phyloP scores from a whole-genome alignment of 257 asterid genomes.

The Paulownia fortunei region DNA sequence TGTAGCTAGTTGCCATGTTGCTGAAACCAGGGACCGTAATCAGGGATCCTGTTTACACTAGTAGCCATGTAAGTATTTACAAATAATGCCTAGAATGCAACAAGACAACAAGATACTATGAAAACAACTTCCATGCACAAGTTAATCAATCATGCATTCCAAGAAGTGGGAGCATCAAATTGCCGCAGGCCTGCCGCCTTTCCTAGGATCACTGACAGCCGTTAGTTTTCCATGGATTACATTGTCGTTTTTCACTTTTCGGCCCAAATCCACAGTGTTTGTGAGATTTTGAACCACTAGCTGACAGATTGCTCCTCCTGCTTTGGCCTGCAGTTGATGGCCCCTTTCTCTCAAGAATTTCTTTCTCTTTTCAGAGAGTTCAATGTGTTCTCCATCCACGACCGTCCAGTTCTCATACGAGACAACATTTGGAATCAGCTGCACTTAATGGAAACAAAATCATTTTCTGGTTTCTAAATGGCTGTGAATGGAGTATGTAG shows the following conservation, averaged over 20 bases:
- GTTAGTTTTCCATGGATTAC: slow-evolving; percentile 62
- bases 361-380: slow-evolving; percentile 51
- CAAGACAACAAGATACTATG: background rate
- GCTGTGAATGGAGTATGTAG: background rate
- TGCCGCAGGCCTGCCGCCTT: slow-evolving; percentile 91
- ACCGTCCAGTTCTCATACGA: slow-evolving; percentile 85
- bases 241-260: slow-evolving; percentile 35
- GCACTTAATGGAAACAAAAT: slow-evolving; percentile 27
- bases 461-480: background rate
- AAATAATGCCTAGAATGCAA: background rate
- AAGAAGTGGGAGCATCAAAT: slow-evolving; percentile 41
- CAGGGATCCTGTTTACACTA: background rate
- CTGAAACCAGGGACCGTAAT: background rate
- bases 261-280: slow-evolving; percentile 16
- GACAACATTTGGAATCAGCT: slow-evolving; percentile 84
- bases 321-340: slow-evolving; percentile 62
- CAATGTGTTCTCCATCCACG: slow-evolving; percentile 81
- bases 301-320: slow-evolving; percentile 83
- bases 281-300: slow-evolving; percentile 71
- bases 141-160: background rate
- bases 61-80: background rate
- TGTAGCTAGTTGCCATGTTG: background rate
- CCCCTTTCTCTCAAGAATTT: slow-evolving; percentile 72
- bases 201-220: slow-evolving; percentile 89
- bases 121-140: background rate